Evolutionary conservation across 441 rosid species (phyloP).

Genomic region (Jatropha multifida): DNA sequence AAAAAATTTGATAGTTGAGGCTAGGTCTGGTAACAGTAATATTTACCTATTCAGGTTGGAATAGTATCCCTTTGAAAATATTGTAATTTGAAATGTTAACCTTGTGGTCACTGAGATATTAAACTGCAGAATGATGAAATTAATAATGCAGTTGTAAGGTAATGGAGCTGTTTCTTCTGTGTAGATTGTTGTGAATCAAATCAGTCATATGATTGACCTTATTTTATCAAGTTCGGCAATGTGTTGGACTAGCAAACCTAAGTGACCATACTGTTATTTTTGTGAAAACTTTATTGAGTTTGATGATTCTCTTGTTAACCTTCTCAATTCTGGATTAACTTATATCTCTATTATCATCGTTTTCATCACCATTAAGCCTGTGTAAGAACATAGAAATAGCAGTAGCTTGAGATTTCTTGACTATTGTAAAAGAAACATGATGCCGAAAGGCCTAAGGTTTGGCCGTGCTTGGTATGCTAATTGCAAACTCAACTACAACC

Average conservation of each 20-base stretch:
- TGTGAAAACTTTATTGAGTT: neutral
- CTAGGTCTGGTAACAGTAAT: neutral
- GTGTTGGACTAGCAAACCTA: neutral
- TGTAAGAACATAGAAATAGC: too few relatives aligned
- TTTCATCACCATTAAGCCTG: neutral
- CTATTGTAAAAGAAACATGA: too few relatives aligned
- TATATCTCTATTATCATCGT: neutral
- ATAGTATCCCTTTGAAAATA: neutral
- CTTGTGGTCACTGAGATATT: neutral
- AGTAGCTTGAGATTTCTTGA: too few relatives aligned
- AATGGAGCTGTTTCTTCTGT: neutral
- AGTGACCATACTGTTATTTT: neutral
- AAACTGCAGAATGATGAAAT: slow-evolving; percentile 2
- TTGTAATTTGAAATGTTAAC: neutral
- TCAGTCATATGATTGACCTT: neutral
- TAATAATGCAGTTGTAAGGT: neutral
- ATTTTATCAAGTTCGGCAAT: neutral
- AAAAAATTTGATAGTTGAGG: neutral
- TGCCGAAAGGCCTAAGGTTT: too few relatives aligned
- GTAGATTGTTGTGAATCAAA: neutral
- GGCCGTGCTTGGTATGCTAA: too few relatives aligned
- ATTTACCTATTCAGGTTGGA: neutral
- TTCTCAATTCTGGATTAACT: neutral
- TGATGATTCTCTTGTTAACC: neutral
- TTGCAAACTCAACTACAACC: too few relatives aligned